Evolutionary conservation across 805 yeast genomes (phyloP).

Genomic region (Pichia gijzeniarum): DNA sequence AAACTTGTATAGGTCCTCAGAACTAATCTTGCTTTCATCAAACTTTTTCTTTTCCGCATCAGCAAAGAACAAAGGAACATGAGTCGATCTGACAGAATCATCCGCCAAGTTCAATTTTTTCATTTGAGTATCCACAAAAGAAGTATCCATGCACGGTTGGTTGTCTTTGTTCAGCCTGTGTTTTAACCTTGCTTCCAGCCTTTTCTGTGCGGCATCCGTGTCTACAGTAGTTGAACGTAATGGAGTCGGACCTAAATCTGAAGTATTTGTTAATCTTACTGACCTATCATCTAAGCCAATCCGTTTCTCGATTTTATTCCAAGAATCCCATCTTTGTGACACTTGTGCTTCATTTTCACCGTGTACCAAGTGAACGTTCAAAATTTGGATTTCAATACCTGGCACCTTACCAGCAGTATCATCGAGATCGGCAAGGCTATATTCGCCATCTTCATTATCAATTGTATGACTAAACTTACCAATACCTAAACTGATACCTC

Average conservation of each 20-base stretch:
- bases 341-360: conserved; percentile 31
- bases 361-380: conserved; percentile 51
- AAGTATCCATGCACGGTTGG: not conserved
- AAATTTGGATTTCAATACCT: conserved; percentile 30
- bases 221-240: too few relatives aligned
- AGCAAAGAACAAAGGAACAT: conserved; percentile 12
- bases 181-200: conserved; percentile 5
- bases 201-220: conserved; percentile 1
- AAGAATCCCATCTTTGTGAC: conserved; percentile 13
- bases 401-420: conserved; percentile 20
- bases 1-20: conserved; percentile 1
- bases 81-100: conserved; percentile 1
- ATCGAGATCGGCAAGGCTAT: conserved; percentile 5
- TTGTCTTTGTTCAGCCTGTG: not conserved
- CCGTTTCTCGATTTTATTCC: conserved; percentile 14
- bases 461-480: not conserved
- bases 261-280: conserved; percentile 7
- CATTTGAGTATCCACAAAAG: not conserved
- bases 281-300: conserved; percentile 13
- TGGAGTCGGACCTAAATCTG: not conserved
- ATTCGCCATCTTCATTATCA: not conserved
- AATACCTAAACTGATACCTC: conserved; percentile 24
- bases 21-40: not conserved
- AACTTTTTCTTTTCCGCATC: conserved; percentile 16
- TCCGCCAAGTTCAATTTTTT: not conserved